Percentiles rank a stretch among this genome's conserved stretches.
Conservation (phyloP, 352 stramenopile species). For the Globisporangium megalacanthum region DNA sequence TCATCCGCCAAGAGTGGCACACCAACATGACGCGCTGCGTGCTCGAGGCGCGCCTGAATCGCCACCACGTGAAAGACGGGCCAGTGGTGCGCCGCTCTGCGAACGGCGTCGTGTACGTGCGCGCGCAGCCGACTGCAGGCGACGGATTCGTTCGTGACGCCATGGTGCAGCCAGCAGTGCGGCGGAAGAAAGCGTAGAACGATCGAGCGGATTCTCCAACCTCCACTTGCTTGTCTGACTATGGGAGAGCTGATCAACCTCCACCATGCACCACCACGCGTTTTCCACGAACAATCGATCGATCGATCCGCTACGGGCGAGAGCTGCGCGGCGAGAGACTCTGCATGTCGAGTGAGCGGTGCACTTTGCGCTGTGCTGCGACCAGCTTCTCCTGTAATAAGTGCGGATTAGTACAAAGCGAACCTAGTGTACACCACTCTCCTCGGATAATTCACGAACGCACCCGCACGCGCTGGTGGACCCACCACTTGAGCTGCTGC, state of each 20-base stretch:
- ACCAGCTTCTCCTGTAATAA: conserved; percentile 8
- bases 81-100: conserved; percentile 44
- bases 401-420: not conserved
- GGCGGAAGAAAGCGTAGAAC: conserved; percentile 12
- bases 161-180: conserved; percentile 18
- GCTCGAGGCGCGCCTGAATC: conserved; percentile 52
- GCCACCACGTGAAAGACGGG: conserved; percentile 46
- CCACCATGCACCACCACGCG: too few species aligned
- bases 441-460: not conserved
- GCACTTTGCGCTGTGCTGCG: conserved; percentile 6
- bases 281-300: too few species aligned
- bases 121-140: conserved; percentile 15
- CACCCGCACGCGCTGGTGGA: conserved; percentile 6
- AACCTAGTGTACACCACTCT: too few species aligned
- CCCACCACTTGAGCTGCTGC: conserved; percentile 8
- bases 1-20: conserved; percentile 59
- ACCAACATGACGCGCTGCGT: conserved; percentile 50
- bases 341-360: conserved; percentile 6
- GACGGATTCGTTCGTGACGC: conserved; percentile 28
- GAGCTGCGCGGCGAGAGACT: not conserved
- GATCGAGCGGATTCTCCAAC: not conserved
- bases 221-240: too few species aligned
- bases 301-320: too few species aligned
- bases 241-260: too few species aligned
- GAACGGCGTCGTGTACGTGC: conserved; percentile 44